Percentiles rank a stretch among this genome's conserved stretches.
These are phyloP conservation scores for Iris pallida DNA, from an alignment of 116 monocot genomes.

Conservation along the genomic window DNA sequence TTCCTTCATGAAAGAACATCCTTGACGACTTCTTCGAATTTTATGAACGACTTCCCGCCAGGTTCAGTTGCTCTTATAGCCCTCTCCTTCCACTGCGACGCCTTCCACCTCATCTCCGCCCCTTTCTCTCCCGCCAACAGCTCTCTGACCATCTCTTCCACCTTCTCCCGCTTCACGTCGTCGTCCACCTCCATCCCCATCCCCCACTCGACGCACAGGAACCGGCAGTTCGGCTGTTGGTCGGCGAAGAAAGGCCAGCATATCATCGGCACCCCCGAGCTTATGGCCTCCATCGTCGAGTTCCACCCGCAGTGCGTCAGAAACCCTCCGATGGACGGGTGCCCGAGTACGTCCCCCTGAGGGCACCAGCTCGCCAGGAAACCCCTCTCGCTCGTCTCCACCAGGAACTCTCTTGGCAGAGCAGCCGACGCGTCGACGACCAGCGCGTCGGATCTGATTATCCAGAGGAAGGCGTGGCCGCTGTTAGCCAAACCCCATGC, in stretches of 20 bases:
- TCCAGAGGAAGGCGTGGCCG: too few relatives aligned
- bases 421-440: too few relatives aligned
- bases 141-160: conserved; percentile 22
- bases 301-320: conserved; percentile 87
- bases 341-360: conserved; percentile 11
- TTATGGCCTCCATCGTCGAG: conserved; percentile 64
- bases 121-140: conserved; percentile 22
- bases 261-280: conserved; percentile 29
- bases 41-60: conserved; percentile 5
- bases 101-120: conserved; percentile 24
- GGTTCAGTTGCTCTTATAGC: neutral
- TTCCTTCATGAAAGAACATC: neutral
- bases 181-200: conserved; percentile 27
- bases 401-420: neutral
- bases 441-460: too few relatives aligned
- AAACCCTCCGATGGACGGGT: conserved; percentile 48
- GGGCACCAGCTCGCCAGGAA: conserved; percentile 13
- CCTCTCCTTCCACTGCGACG: conserved; percentile 7
- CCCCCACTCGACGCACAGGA: conserved; percentile 22
- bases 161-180: conserved; percentile 23
- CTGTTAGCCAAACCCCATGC: too few relatives aligned
- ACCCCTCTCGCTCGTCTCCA: conserved; percentile 10
- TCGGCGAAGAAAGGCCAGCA: conserved; percentile 31
- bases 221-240: conserved; percentile 29
- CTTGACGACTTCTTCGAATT: neutral